Conservation (phyloP, 257 asterid genomes). For the Thymus quinquecostatus region DNA sequence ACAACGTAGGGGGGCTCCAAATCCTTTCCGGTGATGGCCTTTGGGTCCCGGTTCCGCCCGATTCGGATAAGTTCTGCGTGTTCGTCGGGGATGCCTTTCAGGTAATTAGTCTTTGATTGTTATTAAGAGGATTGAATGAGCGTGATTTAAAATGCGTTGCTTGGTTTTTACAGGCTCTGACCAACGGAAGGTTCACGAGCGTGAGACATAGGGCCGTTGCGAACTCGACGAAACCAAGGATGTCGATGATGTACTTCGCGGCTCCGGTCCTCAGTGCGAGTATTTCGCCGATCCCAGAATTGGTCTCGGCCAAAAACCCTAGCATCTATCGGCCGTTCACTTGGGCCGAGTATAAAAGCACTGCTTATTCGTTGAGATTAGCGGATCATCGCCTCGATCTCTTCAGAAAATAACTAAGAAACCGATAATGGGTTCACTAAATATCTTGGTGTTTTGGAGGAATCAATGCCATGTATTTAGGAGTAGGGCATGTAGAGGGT, state of each 20-base stretch:
- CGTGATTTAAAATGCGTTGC: too few species aligned
- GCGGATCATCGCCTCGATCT: slow-evolving; percentile 62
- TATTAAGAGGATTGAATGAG: background rate
- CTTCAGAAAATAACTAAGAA: slow-evolving; percentile 35
- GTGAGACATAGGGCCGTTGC: slow-evolving; percentile 71
- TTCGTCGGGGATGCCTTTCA: slow-evolving; percentile 70
- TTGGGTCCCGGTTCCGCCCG: slow-evolving; percentile 71
- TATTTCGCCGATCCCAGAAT: slow-evolving; percentile 43
- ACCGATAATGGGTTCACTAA: too few species aligned
- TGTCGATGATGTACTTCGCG: slow-evolving; percentile 74
- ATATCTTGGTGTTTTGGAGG: background rate
- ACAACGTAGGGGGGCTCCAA: slow-evolving; percentile 76
- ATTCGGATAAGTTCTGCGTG: slow-evolving; percentile 56
- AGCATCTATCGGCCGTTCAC: slow-evolving; percentile 57
- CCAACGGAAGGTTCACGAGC: slow-evolving; percentile 67
- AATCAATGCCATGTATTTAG: slow-evolving; percentile 11
- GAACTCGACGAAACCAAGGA: slow-evolving; percentile 46
- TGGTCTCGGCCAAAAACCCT: slow-evolving; percentile 25
- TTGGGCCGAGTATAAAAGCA: slow-evolving; percentile 68
- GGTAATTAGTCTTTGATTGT: background rate
- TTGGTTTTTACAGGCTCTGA: slow-evolving; percentile 45
- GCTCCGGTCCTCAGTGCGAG: slow-evolving; percentile 57
- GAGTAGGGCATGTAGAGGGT: slow-evolving; percentile 12
- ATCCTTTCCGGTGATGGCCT: slow-evolving; percentile 51
- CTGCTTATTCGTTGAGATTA: slow-evolving; percentile 51